Evolutionary conservation across 257 asterid species (phyloP), one percentile per base, ranked within the genome.

Genomic region (Sherardia arvensis): DNA sequence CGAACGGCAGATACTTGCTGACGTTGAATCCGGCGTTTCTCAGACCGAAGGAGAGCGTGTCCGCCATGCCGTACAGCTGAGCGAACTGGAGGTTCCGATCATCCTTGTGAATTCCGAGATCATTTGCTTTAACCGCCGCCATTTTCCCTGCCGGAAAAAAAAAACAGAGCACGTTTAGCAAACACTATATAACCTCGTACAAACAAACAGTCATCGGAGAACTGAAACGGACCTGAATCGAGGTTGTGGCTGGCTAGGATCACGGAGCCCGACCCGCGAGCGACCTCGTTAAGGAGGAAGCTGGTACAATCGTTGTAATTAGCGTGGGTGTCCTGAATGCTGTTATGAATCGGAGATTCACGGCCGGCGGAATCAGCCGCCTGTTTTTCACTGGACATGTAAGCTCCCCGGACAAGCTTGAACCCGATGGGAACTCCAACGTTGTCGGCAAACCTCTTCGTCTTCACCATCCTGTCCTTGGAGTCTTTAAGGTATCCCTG

Each of bases 51-150:
- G 99, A 78, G 5, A 93, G 77, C 0, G 81, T 71, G 1, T 93
- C 99, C 0, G 97, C 81, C 99, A 93, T 93, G 59, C 94, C 97
- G 57, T 90, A 90, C 0, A 93, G 88, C 71, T 90, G 99, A 6
- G 96, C 99, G 32, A 90, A 93, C 7, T 87, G 95, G 66, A 93
- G 76, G 38, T 68, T 75, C 4, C 67, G 69, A 58, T 59, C 75
- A 4, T 79, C 73, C 65, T 64, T 79, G 9, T 71, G 47, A 7
- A 93, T 81, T 34, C 96, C 94, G 62, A 84, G 59, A 20, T 77
- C 83, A 7, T 40, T 66, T 4, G 90, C 99, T 62, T 84, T 93
- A 0, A 76, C 32, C 26, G 90, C 95, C 0, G 92, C 97, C 49
- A 81, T 17, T 71, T 80, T 81, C 3, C 96, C 97, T 88, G 36